phyloP scores from a whole-genome alignment of 2,329 filamentous ascomycete species.

The Colletotrichum somersetense region DNA sequence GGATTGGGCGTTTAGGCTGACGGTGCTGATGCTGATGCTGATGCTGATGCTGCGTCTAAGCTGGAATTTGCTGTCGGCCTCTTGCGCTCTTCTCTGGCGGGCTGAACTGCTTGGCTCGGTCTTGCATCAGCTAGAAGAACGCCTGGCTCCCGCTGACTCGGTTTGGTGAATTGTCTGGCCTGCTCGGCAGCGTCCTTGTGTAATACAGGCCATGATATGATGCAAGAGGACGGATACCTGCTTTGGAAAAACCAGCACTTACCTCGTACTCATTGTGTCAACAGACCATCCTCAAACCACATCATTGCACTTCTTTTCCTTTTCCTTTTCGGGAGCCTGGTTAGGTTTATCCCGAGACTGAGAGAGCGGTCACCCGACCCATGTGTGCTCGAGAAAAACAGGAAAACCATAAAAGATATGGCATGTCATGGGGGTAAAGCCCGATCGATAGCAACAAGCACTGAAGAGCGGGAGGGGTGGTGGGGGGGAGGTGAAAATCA shows the following conservation, averaged over 20 bases:
- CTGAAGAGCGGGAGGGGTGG: background rate
- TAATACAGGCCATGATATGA: background rate
- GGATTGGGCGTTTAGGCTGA: constrained; percentile 11
- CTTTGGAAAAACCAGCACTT: constrained; percentile 14
- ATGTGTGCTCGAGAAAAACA: background rate
- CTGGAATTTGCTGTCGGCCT: background rate
- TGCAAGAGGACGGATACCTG: constrained; percentile 10
- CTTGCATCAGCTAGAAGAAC: constrained; percentile 23
- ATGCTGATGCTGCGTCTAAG: constrained; percentile 1
- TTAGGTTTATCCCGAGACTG: background rate
- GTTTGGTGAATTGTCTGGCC: constrained; percentile 17
- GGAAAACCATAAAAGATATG: constrained; percentile 12
- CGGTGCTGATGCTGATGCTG: constrained; percentile 24
- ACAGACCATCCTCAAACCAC: constrained; percentile 5
- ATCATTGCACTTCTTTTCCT: background rate
- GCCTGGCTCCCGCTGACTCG: constrained; percentile 13
- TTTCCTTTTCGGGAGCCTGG: background rate
- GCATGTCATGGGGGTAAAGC: background rate
- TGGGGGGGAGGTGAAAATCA: background rate
- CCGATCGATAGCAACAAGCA: background rate
- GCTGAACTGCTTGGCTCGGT: background rate
- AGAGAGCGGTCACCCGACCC: constrained; percentile 20
- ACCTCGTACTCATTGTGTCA: constrained; percentile 13
- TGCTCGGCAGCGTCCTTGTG: constrained; percentile 22
- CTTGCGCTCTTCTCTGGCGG: background rate